Evolutionary conservation across 305 asterid genomes (phyloP).

Genomic region (Solanum hybrid): DNA sequence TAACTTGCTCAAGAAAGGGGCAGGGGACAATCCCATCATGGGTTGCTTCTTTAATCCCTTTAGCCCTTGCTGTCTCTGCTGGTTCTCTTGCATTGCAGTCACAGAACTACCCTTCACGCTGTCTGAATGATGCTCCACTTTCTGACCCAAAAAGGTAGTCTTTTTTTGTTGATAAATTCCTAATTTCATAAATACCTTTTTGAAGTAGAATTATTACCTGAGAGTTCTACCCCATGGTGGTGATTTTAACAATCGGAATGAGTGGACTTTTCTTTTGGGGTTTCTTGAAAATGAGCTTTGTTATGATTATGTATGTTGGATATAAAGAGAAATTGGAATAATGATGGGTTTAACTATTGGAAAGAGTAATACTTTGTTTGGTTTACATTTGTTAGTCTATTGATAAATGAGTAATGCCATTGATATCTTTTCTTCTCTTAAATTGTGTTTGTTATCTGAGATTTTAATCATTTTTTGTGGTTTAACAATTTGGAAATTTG

Average conservation of each 20-base stretch:
- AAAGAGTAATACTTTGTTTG: not conserved
- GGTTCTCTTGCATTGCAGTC: slow-evolving; percentile 42
- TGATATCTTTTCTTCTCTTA: not conserved
- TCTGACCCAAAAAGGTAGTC: slow-evolving; percentile 20
- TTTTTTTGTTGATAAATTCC: not conserved
- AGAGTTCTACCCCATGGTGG: not conserved
- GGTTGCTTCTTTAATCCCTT: slow-evolving; percentile 41
- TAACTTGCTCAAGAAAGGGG: slow-evolving; percentile 16
- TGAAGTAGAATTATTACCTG: not conserved
- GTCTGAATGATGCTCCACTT: slow-evolving; percentile 52
- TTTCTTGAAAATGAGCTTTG: not conserved
- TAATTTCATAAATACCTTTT: not conserved
- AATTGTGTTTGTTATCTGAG: not conserved
- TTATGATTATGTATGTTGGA: not conserved
- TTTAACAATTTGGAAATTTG: not conserved
- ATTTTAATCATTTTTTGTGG: not conserved
- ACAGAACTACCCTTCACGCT: slow-evolving; percentile 25
- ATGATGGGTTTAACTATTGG: not conserved
- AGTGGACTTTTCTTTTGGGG: not conserved
- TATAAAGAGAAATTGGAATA: not conserved
- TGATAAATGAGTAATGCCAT: not conserved
- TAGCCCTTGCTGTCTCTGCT: slow-evolving; percentile 56
- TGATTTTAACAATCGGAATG: not conserved
- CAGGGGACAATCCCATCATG: slow-evolving; percentile 13
- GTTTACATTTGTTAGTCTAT: not conserved